phyloP scores from a whole-genome alignment of 2,329 filamentous ascomycete genomes.

The Trichoderma simmonsii region DNA sequence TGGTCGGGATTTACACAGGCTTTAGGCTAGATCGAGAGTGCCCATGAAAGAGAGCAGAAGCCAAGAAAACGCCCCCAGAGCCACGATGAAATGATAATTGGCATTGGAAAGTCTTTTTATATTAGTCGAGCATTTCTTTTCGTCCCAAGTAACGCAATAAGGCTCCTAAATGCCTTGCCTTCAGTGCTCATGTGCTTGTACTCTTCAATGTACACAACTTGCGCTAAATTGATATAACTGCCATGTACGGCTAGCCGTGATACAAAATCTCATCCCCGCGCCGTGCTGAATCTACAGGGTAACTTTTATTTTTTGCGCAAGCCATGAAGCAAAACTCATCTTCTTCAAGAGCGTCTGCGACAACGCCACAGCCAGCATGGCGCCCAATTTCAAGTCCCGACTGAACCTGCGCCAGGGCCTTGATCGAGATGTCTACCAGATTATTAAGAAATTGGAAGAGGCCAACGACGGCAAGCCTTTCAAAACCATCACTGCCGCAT shows the following conservation, averaged over 20 bases:
- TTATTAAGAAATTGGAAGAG: conserved; percentile 73
- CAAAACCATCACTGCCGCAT: conserved; percentile 59
- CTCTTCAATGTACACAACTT: background rate
- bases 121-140: background rate
- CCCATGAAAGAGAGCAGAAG: background rate
- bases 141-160: background rate
- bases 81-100: background rate
- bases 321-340: background rate
- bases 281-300: background rate
- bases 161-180: background rate
- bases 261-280: background rate
- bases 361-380: conserved; percentile 16
- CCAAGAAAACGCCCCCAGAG: background rate
- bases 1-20: background rate
- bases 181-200: background rate
- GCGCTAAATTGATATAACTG: background rate
- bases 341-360: background rate
- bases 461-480: conserved; percentile 51
- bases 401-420: conserved; percentile 36
- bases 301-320: conserved; percentile 1
- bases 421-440: conserved; percentile 73
- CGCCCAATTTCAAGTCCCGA: conserved; percentile 18
- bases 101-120: background rate
- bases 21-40: background rate
- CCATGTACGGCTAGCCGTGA: background rate